phyloP scores from a whole-genome alignment of 2,329 filamentous ascomycete genomes.

The Diplodia corticola region DNA sequence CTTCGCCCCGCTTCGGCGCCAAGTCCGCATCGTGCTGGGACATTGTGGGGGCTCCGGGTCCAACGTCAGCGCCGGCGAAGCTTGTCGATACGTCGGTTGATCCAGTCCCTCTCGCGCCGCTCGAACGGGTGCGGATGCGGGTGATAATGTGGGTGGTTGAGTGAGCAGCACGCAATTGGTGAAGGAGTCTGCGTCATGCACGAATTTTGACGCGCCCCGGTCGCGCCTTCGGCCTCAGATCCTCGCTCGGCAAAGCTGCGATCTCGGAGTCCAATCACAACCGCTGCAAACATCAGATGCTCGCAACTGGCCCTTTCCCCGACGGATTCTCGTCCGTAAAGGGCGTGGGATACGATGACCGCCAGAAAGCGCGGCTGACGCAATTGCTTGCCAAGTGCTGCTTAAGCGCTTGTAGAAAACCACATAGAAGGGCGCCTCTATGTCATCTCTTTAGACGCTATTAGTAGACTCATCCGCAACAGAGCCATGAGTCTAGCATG shows the following conservation, averaged over 20 bases:
- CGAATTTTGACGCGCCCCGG: background rate
- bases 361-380: background rate
- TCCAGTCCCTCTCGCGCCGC: background rate
- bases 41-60: background rate
- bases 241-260: background rate
- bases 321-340: background rate
- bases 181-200: background rate
- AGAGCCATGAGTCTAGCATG: background rate
- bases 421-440: background rate
- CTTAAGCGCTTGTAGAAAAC: background rate
- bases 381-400: background rate
- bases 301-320: background rate
- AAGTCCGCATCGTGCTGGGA: background rate
- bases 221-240: background rate
- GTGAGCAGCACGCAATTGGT: slow-evolving; percentile 5
- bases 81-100: background rate
- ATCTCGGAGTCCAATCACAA: background rate
- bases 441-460: background rate
- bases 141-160: background rate
- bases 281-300: background rate
- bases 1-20: background rate
- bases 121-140: background rate
- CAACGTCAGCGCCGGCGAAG: background rate
- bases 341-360: background rate
- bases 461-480: background rate